These are phyloP conservation scores for Blepharisma undulans DNA, from an alignment of 169 alveolate genomes.

Conservation along the genomic window DNA sequence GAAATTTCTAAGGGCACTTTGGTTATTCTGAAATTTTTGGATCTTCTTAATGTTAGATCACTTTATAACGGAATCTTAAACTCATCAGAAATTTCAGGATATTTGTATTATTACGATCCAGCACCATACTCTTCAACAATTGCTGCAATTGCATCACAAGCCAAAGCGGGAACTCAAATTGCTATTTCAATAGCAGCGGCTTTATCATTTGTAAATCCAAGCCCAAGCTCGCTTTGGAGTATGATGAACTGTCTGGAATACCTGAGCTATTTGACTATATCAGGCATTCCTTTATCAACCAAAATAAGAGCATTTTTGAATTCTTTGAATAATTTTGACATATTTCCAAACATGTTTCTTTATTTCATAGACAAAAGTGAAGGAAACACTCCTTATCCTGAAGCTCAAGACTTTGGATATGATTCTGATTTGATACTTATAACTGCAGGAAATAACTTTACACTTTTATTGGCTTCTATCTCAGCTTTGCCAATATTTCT, in stretches of 20 bases:
- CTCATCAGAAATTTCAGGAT: not conserved
- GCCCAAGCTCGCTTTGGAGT: not conserved
- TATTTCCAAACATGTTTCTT: not conserved
- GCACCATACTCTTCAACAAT: not conserved
- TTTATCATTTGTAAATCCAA: not conserved
- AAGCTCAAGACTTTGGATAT: not conserved
- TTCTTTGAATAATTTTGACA: not conserved
- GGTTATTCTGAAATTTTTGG: not conserved
- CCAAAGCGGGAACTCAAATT: not conserved
- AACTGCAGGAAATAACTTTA: not conserved
- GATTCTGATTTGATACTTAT: not conserved
- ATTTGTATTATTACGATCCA: not conserved
- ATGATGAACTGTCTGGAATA: not conserved
- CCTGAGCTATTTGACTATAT: not conserved
- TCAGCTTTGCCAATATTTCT: not conserved
- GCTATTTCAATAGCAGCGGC: not conserved
- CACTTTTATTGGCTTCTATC: not conserved
- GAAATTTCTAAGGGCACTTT: not conserved
- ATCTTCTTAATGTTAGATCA: not conserved
- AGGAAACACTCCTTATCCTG: not conserved
- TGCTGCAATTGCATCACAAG: not conserved
- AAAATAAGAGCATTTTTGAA: not conserved
- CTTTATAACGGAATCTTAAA: not conserved
- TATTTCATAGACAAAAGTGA: not conserved
- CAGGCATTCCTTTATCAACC: not conserved